Percentiles rank a stretch among this genome's conserved stretches.
Conservation (phyloP, 2,329 filamentous ascomycete genomes). For the Ophiostoma triangulosporum region DNA sequence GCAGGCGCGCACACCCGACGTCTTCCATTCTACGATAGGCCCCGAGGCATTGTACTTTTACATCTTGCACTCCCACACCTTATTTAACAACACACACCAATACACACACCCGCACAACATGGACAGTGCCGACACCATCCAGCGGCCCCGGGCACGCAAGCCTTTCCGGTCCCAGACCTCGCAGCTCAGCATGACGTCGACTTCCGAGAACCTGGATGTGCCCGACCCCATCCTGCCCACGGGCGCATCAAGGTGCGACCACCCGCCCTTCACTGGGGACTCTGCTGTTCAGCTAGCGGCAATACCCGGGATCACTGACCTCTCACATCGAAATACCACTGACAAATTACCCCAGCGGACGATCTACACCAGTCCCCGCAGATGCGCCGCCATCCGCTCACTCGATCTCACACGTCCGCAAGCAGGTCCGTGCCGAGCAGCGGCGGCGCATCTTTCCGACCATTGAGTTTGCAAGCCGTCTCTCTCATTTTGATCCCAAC, state of each 20-base stretch:
- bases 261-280: neutral
- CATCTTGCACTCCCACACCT: neutral
- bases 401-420: conserved; percentile 71
- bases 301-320: neutral
- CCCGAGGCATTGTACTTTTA: too few species aligned
- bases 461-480: conserved; percentile 76
- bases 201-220: neutral
- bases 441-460: conserved; percentile 81
- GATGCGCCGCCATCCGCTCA: conserved; percentile 90
- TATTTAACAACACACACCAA: neutral
- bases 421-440: conserved; percentile 68
- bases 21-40: too few species aligned
- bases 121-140: neutral
- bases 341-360: conserved; percentile 42
- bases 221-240: neutral
- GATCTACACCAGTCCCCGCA: conserved; percentile 68
- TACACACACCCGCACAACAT: neutral
- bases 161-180: neutral
- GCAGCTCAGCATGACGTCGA: neutral
- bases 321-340: neutral
- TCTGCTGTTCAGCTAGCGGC: neutral
- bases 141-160: neutral
- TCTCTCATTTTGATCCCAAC: conserved; percentile 88
- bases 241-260: neutral
- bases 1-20: too few species aligned